These are phyloP conservation scores for Alectoria sarmentosa DNA, from an alignment of 495 filamentous ascomycete species.

Conservation along the genomic window DNA sequence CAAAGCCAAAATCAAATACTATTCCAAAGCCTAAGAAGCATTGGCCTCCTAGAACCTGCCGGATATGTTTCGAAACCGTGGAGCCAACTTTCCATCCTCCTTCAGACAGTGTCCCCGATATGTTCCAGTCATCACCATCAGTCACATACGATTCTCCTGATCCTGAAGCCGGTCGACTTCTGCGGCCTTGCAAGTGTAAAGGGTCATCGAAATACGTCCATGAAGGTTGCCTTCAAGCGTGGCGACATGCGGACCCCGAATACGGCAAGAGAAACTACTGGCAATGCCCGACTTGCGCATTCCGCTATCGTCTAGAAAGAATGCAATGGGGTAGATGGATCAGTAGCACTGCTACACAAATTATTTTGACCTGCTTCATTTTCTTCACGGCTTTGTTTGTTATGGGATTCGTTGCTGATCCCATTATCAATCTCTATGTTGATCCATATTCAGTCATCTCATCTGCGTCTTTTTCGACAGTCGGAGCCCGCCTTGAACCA, in stretches of 20 bases:
- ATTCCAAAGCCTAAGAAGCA: constrained; percentile 36
- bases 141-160: constrained; percentile 71
- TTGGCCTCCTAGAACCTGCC: constrained; percentile 69
- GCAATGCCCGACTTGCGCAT: constrained; percentile 83
- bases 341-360: constrained; percentile 56
- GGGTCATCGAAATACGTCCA: constrained; percentile 91
- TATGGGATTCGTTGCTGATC: constrained; percentile 86
- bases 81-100: constrained; percentile 66
- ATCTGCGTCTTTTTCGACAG: constrained; percentile 23
- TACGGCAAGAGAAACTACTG: constrained; percentile 66
- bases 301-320: constrained; percentile 73
- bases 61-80: constrained; percentile 87
- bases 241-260: constrained; percentile 68
- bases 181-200: constrained; percentile 89
- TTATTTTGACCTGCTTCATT: constrained; percentile 60
- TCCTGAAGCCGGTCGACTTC: constrained; percentile 69
- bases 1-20: constrained; percentile 1
- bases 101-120: constrained; percentile 50
- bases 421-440: constrained; percentile 80
- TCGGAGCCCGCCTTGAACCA: constrained; percentile 23
- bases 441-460: constrained; percentile 57
- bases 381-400: constrained; percentile 64
- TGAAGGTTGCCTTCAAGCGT: constrained; percentile 82
- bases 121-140: constrained; percentile 54
- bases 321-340: constrained; percentile 70